Evolutionary conservation across 768 basidiomycete genomes (phyloP).

Genomic region (Gelatoporia subvermispora): DNA sequence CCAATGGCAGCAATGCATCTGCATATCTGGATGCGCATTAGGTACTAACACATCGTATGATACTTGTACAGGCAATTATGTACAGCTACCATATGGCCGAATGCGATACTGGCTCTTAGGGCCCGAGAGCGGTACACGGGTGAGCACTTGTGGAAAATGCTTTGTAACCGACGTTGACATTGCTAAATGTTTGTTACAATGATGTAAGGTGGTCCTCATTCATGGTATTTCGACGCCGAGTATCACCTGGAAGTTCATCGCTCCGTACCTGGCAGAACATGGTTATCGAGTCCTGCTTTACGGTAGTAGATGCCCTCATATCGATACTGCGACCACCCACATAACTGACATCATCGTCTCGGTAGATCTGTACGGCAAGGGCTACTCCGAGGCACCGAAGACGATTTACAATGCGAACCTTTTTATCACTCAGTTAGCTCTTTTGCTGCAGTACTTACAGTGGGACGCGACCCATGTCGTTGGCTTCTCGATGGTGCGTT

Average conservation of each 20-base stretch:
- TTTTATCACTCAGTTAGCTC: constrained; percentile 70
- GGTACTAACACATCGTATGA: neutral
- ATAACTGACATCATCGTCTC: neutral
- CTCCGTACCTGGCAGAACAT: constrained; percentile 50
- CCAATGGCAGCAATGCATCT: constrained; percentile 16
- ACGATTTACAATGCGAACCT: constrained; percentile 56
- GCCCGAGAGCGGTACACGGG: constrained; percentile 64
- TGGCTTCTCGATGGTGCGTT: constrained; percentile 70
- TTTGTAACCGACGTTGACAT: neutral
- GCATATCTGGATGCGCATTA: neutral
- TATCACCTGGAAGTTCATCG: constrained; percentile 70
- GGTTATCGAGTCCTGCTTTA: constrained; percentile 75
- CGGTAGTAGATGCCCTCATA: constrained; percentile 34
- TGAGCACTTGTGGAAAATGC: constrained; percentile 21
- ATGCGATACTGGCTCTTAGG: constrained; percentile 71
- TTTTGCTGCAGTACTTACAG: constrained; percentile 71
- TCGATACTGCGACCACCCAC: neutral
- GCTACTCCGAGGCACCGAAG: constrained; percentile 76
- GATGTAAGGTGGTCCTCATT: constrained; percentile 72
- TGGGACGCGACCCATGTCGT: constrained; percentile 65
- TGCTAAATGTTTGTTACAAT: neutral
- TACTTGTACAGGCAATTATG: constrained; percentile 48
- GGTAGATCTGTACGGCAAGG: constrained; percentile 76
- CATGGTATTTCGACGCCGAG: constrained; percentile 74
- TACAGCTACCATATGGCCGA: constrained; percentile 55